Conservation (phyloP, 331 rosid genomes). For the Acacia pycnantha region DNA sequence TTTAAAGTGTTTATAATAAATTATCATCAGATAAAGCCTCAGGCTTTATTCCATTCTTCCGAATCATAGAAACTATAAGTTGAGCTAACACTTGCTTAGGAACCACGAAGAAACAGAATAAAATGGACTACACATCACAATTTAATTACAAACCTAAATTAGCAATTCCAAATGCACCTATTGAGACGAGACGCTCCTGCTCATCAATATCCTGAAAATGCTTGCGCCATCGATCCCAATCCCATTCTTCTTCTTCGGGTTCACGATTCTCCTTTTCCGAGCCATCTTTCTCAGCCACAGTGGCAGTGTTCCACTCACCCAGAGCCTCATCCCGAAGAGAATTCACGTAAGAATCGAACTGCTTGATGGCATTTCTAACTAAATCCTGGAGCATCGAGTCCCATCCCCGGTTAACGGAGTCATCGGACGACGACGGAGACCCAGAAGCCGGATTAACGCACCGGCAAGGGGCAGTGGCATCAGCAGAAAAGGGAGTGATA, state of each 20-base stretch:
- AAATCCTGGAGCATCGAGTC: slow-evolving; percentile 55
- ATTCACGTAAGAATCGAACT: slow-evolving; percentile 57
- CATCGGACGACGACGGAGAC: slow-evolving; percentile 48
- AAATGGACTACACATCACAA: background rate
- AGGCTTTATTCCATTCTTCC: background rate
- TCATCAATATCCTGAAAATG: slow-evolving; percentile 81
- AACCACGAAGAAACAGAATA: background rate
- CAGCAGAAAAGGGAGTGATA: slow-evolving; percentile 29
- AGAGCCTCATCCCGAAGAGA: slow-evolving; percentile 22
- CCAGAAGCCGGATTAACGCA: slow-evolving; percentile 51
- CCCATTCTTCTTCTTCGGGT: slow-evolving; percentile 53
- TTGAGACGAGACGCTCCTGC: slow-evolving; percentile 67
- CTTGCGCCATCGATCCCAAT: slow-evolving; percentile 92
- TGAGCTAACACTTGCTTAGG: background rate
- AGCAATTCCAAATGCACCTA: slow-evolving; percentile 45
- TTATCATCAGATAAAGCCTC: background rate
- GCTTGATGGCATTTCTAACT: slow-evolving; percentile 39
- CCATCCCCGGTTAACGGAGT: slow-evolving; percentile 55
- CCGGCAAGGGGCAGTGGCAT: slow-evolving; percentile 42
- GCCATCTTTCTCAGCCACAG: background rate
- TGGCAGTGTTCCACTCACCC: background rate
- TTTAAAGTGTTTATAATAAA: background rate
- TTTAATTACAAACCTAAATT: background rate
- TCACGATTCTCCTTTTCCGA: background rate
- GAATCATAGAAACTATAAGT: background rate